phyloP scores from a whole-genome alignment of 2,329 filamentous ascomycete genomes.

The Basipetospora sp. region DNA sequence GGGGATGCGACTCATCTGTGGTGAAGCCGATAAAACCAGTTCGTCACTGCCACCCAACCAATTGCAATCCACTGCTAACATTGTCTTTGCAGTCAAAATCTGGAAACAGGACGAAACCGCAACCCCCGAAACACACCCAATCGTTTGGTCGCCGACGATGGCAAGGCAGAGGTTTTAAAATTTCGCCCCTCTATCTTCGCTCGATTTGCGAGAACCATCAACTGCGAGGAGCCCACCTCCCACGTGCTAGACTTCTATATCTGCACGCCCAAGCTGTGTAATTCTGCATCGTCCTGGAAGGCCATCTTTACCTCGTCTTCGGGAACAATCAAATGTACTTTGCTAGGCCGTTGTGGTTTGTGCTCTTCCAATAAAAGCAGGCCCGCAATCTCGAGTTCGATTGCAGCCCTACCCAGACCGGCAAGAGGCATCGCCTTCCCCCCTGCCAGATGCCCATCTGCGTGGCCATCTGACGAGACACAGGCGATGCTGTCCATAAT shows the following conservation, averaged over 20 bases:
- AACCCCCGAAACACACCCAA: conserved; percentile 76
- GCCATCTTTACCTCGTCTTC: conserved; percentile 35
- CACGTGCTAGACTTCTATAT: not conserved
- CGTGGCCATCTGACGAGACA: not conserved
- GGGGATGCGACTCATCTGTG: conserved; percentile 76
- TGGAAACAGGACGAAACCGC: conserved; percentile 91
- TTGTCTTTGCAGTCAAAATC: conserved; percentile 53
- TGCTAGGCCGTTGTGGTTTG: conserved; percentile 71
- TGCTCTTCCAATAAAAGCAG: conserved; percentile 71
- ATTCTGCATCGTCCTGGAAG: conserved; percentile 74
- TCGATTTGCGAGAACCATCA: too few relatives aligned
- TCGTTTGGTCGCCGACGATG: conserved; percentile 80
- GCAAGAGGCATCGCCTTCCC: too few relatives aligned
- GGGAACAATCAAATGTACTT: conserved; percentile 40
- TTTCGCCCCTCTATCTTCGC: too few relatives aligned
- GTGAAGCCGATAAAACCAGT: conserved; percentile 93
- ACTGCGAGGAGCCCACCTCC: too few relatives aligned
- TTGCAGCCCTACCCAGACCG: conserved; percentile 32
- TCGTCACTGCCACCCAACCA: conserved; percentile 16
- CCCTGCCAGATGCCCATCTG: too few relatives aligned
- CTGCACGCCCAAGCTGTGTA: conserved; percentile 53
- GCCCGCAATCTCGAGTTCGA: conserved; percentile 74
- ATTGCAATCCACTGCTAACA: conserved; percentile 12
- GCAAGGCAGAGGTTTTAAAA: conserved; percentile 58
- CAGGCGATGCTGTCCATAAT: conserved; percentile 6